Evolutionary conservation across 345 rosid genomes (phyloP).

Genomic region (Kandelia obovata): DNA sequence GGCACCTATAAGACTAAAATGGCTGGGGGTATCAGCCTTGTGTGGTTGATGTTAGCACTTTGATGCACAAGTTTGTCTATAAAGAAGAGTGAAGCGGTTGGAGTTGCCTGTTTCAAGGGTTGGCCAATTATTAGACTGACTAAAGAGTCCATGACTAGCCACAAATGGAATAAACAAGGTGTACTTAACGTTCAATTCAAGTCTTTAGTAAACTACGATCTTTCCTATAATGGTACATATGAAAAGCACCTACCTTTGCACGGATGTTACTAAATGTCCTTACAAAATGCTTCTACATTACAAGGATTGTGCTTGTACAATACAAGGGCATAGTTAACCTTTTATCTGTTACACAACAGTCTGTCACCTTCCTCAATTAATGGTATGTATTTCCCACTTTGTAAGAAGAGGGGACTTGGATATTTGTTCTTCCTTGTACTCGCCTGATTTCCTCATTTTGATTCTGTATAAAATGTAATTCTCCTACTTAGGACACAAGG

Average conservation of each 20-base stretch:
- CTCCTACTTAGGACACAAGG: conserved; percentile 2
- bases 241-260: conserved; percentile 6
- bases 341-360: conserved; percentile 14
- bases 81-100: too few relatives aligned
- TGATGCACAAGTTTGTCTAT: too few relatives aligned
- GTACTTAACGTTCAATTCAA: conserved; percentile 15
- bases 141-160: conserved; percentile 5
- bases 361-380: conserved; percentile 18
- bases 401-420: conserved; percentile 30
- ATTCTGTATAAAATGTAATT: conserved; percentile 37
- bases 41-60: too few relatives aligned
- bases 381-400: conserved; percentile 36
- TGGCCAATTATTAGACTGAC: conserved; percentile 7
- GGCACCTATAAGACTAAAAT: too few relatives aligned
- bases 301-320: not conserved
- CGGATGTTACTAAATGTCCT: conserved; percentile 12
- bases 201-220: conserved; percentile 7
- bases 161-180: conserved; percentile 16
- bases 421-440: conserved; percentile 56
- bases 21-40: too few relatives aligned
- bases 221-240: not conserved
- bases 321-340: conserved; percentile 5
- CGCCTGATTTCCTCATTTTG: conserved; percentile 37
- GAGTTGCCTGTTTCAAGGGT: too few relatives aligned
- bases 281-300: not conserved